Evolutionary conservation across 108 stramenopile genomes (phyloP).

Genomic region (Cylindrotheca fusiformis): DNA sequence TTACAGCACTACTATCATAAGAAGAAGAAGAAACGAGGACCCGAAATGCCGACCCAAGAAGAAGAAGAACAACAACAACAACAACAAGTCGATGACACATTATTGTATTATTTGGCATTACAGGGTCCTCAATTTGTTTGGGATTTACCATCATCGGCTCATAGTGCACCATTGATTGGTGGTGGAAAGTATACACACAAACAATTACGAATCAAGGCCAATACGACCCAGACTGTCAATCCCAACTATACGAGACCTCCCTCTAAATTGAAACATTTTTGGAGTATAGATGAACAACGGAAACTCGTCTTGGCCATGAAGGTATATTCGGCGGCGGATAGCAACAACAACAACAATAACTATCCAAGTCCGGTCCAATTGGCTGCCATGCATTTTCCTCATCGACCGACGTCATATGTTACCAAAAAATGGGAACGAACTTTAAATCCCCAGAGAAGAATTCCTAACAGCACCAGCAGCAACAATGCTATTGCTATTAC

Average conservation of each 20-base stretch:
- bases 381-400: conserved; percentile 31
- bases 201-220: conserved; percentile 8
- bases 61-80: too few relatives aligned
- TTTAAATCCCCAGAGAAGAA: too few relatives aligned
- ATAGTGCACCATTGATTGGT: neutral
- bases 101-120: conserved; percentile 49
- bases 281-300: conserved; percentile 24
- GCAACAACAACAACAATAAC: too few relatives aligned
- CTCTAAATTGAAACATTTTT: conserved; percentile 5
- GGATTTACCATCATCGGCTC: conserved; percentile 6
- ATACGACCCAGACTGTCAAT: conserved; percentile 12
- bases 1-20: neutral
- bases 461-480: too few relatives aligned
- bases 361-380: neutral
- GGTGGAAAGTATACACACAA: neutral
- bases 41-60: neutral
- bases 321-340: too few relatives aligned
- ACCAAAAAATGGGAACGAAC: conserved; percentile 32
- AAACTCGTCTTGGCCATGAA: conserved; percentile 37
- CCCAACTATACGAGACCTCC: neutral
- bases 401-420: conserved; percentile 30
- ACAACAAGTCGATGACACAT: conserved; percentile 61
- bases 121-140: conserved; percentile 34
- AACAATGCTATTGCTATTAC: too few relatives aligned
- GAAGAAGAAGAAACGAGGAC: neutral